Evolutionary conservation across 164 flowering plant genomes (phyloP), one percentile per base, ranked within the genome.

Genomic region (Chimonanthus praecox): DNA sequence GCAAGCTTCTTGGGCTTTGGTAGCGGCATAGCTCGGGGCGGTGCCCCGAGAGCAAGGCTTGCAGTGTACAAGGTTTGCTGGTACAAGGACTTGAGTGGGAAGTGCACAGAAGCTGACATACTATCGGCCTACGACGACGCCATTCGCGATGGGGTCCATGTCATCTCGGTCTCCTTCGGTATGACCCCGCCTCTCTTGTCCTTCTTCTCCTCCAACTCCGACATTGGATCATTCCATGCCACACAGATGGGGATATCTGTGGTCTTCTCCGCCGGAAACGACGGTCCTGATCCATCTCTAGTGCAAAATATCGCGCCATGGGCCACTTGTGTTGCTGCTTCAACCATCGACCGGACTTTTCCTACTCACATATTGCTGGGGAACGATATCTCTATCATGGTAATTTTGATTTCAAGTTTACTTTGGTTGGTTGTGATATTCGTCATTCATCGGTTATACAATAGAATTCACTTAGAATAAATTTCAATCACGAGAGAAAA

Each of bases 51-150:
- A 77, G 88, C 97, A 2, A 70, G 97, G 47, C 71, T 91, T 5
- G 97, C 97, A 0, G 89, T 84, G 73, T 91, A 91, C 85, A 91
- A 91, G 71, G 72, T 78, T 10, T 89, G 93, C 82, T 91, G 93
- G 97, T 81, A 68, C 49, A 44, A 58, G 13, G 47, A 78, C 5
- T 47, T 46, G 2, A 77, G 62, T 0, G 86, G 83, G 4, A 49
- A 3, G 46, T 91, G 97, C 72, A 64, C 76, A 0, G 94, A 88
- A 49, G 90, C 88, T 0, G 97, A 89, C 46, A 76, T 88, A 47
- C 20, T 91, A 50, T 87, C 88, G 5, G 97, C 89, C 4, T 89
- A 88, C 54, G 94, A 91, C 20, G 88, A 85, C 5, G 97, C 97
- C 47, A 61, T 88, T 72, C 65, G 60, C 5, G 97, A 91, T 68